phyloP scores from a whole-genome alignment of 352 stramenopile species.

The Globisporangium mamillatum region DNA sequence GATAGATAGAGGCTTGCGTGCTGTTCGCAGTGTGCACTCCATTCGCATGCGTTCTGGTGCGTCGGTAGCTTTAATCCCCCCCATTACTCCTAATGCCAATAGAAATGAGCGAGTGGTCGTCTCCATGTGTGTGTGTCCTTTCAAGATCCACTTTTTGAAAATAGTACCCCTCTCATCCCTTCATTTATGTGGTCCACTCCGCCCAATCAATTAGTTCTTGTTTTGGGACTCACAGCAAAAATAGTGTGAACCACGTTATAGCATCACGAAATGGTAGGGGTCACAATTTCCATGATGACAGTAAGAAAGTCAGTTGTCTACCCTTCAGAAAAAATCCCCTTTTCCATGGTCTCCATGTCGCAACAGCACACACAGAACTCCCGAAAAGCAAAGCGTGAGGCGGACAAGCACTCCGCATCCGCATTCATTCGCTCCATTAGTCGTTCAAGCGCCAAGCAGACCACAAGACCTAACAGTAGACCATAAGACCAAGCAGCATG shows the following conservation, averaged over 20 bases:
- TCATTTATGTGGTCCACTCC: background rate
- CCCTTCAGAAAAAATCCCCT: too few relatives aligned
- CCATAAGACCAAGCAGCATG: background rate
- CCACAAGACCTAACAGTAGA: background rate
- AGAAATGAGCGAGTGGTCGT: background rate
- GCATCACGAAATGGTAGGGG: too few relatives aligned
- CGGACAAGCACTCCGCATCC: background rate
- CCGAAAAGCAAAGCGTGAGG: background rate
- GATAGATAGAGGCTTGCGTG: background rate
- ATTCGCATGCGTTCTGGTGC: background rate
- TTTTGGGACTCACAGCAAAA: too few relatives aligned
- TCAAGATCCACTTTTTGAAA: conserved; percentile 2
- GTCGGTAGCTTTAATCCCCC: background rate
- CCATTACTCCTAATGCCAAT: background rate
- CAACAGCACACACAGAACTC: background rate
- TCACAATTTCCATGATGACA: too few relatives aligned
- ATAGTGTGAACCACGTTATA: background rate
- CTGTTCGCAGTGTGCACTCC: background rate
- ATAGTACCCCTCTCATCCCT: background rate
- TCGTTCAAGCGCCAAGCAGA: background rate
- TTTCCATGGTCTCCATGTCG: too few relatives aligned
- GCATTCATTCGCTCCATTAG: background rate
- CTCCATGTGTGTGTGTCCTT: background rate
- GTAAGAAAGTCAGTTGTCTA: too few relatives aligned
- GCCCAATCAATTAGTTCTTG: background rate